A percentile compares a stretch with the other conserved stretches of the same genome.
These are phyloP conservation scores for Aspergillus sp. DNA, from an alignment of 2,329 filamentous ascomycete genomes.

Conservation along the genomic window DNA sequence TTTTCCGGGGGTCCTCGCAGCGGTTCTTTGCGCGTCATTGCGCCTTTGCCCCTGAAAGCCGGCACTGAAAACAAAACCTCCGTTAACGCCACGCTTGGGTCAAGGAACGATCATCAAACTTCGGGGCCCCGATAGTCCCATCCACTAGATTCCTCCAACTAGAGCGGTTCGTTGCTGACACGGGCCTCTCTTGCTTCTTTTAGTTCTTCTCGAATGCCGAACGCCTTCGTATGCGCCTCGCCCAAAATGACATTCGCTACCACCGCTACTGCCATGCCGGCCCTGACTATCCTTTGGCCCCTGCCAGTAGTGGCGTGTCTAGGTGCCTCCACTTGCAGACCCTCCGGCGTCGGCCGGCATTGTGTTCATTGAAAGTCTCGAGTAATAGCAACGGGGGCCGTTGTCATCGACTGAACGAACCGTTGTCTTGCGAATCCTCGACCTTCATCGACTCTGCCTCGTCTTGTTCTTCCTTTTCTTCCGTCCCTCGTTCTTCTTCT, in stretches of 20 bases:
- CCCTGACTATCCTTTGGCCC: conserved; percentile 11
- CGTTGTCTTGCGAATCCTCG: background rate
- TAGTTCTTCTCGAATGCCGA: conserved; percentile 37
- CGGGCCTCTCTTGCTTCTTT: conserved; percentile 13
- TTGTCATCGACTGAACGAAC: conserved; percentile 9
- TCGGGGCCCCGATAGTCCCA: background rate
- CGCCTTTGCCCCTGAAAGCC: background rate
- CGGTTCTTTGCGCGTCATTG: background rate
- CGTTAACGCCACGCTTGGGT: background rate
- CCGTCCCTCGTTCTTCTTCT: background rate
- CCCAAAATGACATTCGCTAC: conserved; percentile 17
- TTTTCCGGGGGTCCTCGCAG: background rate
- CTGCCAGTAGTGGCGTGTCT: conserved; percentile 5
- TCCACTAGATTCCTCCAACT: too few species aligned
- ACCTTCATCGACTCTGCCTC: too few species aligned
- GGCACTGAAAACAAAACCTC: background rate
- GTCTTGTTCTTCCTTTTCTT: background rate
- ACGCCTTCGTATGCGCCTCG: conserved; percentile 29
- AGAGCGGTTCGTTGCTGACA: conserved; percentile 4
- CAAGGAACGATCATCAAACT: background rate
- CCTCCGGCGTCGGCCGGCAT: conserved; percentile 5
- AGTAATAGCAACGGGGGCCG: conserved; percentile 4
- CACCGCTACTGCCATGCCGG: conserved; percentile 10
- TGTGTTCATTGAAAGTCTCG: too few species aligned
- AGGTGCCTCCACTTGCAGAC: conserved; percentile 12